These are phyloP conservation scores for Chernovozyma sophiae-reginae DNA, from an alignment of 1,139 yeast species.

Conservation along the genomic window DNA sequence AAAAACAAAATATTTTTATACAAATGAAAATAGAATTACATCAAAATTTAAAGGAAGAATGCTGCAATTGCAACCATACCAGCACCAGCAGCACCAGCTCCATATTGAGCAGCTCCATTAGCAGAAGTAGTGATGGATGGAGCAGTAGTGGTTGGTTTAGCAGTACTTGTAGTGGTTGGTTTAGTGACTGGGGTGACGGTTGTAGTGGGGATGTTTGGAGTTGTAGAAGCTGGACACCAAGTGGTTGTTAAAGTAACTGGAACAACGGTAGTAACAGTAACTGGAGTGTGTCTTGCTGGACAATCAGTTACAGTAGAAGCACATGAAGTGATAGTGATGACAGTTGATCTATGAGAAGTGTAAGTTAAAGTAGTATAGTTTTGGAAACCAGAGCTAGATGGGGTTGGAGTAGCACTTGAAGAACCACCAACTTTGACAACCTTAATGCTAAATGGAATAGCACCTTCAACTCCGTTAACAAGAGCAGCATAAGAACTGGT, in stretches of 20 bases:
- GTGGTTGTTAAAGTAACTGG: conserved; percentile 43
- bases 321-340: conserved; percentile 44
- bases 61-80: conserved; percentile 6
- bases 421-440: conserved; percentile 6
- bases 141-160: background rate
- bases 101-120: conserved; percentile 5
- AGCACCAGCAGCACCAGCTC: conserved; percentile 5
- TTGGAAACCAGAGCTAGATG: conserved; percentile 3
- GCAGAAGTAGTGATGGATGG: background rate
- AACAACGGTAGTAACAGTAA: conserved; percentile 6
- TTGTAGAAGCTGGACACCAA: conserved; percentile 43
- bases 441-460: conserved; percentile 18
- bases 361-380: conserved; percentile 7
- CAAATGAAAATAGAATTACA: too few species aligned
- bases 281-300: conserved; percentile 24
- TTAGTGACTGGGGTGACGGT: conserved; percentile 1
- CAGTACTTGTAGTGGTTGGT: background rate
- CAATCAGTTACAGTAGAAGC: conserved; percentile 36
- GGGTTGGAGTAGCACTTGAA: conserved; percentile 1
- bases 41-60: conserved; percentile 2
- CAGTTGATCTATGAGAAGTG: conserved; percentile 25
- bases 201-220: conserved; percentile 7
- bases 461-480: conserved; percentile 13
- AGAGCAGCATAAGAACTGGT: conserved; percentile 20
- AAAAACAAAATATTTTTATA: too few species aligned